Evolutionary conservation across 345 rosid genomes (phyloP).

Genomic region (Boechera divaricarpa): DNA sequence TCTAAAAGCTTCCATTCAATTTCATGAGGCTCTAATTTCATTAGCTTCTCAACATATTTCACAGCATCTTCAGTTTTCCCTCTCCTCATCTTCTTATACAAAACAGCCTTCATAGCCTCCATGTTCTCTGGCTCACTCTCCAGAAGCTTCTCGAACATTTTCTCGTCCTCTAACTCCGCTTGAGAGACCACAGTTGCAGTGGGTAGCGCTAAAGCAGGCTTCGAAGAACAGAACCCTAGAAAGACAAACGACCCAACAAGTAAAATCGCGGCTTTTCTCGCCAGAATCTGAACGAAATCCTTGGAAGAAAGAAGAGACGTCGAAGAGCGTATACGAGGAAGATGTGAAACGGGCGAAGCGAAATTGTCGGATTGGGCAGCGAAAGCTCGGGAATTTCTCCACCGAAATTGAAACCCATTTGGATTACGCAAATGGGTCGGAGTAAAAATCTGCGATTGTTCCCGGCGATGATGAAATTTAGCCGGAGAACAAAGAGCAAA

Average conservation of each 20-base stretch:
- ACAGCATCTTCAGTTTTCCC: conserved; percentile 71
- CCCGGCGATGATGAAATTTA: conserved; percentile 31
- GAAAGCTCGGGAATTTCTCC: conserved; percentile 36
- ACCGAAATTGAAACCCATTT: conserved; percentile 20
- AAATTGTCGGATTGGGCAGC: conserved; percentile 31
- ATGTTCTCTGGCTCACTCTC: conserved; percentile 71
- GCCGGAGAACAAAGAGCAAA: conserved; percentile 35
- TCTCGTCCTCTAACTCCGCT: conserved; percentile 56
- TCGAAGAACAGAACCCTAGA: conserved; percentile 53
- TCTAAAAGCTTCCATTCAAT: conserved; percentile 92
- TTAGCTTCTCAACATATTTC: conserved; percentile 65
- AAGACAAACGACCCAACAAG: conserved; percentile 67
- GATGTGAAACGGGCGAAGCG: conserved; percentile 33
- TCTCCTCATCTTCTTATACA: conserved; percentile 80
- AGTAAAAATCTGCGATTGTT: conserved; percentile 19
- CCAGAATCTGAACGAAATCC: conserved; percentile 38
- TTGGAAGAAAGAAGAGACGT: conserved; percentile 39
- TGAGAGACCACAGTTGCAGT: conserved; percentile 39
- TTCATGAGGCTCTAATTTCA: conserved; percentile 66
- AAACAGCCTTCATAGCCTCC: conserved; percentile 72
- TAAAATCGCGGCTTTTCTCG: conserved; percentile 52
- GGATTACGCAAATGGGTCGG: conserved; percentile 27
- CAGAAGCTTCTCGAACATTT: conserved; percentile 65
- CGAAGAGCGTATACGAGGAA: conserved; percentile 27
- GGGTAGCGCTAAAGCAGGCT: conserved; percentile 57